phyloP scores from a whole-genome alignment of 1,284 basidiomycete species.

The Trichosporon sp. region DNA sequence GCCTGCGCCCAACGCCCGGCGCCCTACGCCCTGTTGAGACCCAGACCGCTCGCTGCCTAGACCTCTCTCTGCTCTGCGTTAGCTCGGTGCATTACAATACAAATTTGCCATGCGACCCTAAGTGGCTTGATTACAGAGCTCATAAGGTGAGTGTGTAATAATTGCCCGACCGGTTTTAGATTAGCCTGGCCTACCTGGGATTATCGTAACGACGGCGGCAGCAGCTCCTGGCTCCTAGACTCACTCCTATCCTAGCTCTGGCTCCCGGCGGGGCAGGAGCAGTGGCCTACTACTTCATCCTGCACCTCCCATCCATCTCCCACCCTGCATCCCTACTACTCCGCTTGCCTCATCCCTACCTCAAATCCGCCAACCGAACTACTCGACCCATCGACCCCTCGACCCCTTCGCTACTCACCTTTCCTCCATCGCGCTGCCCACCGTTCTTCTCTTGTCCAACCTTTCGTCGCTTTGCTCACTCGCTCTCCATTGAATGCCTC shows the following conservation, averaged over 20 bases:
- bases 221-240: too few relatives aligned
- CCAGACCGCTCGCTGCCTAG: too few relatives aligned
- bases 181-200: not conserved
- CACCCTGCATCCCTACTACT: too few relatives aligned
- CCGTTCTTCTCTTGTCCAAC: not conserved
- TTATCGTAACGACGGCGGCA: not conserved
- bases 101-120: not conserved
- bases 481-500: not conserved
- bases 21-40: too few relatives aligned
- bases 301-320: too few relatives aligned
- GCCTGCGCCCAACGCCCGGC: too few relatives aligned
- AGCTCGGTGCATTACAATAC: not conserved
- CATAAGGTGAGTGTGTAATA: not conserved
- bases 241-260: too few relatives aligned
- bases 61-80: too few relatives aligned
- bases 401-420: not conserved
- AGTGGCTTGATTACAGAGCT: not conserved
- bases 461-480: not conserved
- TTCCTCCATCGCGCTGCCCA: not conserved
- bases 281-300: not conserved
- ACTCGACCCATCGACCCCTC: not conserved
- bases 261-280: too few relatives aligned
- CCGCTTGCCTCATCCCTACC: too few relatives aligned
- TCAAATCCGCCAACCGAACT: too few relatives aligned
- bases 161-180: conserved; percentile 1